phyloP scores from a whole-genome alignment of 495 filamentous ascomycete species.

The Filosporella fistucella region DNA sequence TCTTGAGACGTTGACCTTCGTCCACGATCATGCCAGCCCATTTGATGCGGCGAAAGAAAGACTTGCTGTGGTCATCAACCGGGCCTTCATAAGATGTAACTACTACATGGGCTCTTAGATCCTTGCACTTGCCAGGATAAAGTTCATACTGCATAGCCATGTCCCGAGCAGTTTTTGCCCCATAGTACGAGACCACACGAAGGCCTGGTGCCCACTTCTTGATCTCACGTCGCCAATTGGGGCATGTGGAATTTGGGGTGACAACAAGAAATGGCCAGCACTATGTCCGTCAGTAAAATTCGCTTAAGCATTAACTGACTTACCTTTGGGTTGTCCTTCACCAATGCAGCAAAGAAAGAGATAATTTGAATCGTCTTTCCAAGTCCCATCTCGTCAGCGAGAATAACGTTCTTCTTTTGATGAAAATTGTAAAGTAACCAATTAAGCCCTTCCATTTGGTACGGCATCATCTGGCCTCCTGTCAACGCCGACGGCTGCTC shows the following conservation, averaged over 20 bases:
- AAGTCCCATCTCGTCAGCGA: slow-evolving; percentile 98
- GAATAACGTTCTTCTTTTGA: slow-evolving; percentile 76
- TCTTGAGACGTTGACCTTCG: slow-evolving; percentile 95
- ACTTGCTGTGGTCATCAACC: slow-evolving; percentile 57
- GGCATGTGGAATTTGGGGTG: slow-evolving; percentile 88
- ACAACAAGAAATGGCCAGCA: slow-evolving; percentile 94
- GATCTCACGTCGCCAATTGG: slow-evolving; percentile 96
- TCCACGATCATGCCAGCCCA: slow-evolving; percentile 93
- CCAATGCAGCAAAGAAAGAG: slow-evolving; percentile 70
- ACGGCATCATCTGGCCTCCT: slow-evolving; percentile 83
- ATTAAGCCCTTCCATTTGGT: slow-evolving; percentile 91
- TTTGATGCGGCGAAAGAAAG: slow-evolving; percentile 58
- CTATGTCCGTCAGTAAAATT: slow-evolving; percentile 17
- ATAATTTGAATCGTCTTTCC: slow-evolving; percentile 98
- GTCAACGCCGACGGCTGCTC: slow-evolving; percentile 69
- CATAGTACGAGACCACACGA: slow-evolving; percentile 88
- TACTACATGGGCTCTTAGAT: slow-evolving; percentile 81
- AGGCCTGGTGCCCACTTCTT: slow-evolving; percentile 87
- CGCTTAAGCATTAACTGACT: background rate
- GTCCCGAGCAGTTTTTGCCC: slow-evolving; percentile 62
- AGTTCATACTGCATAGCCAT: slow-evolving; percentile 77
- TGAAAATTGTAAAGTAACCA: slow-evolving; percentile 96
- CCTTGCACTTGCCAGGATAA: slow-evolving; percentile 50
- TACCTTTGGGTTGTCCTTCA: slow-evolving; percentile 57
- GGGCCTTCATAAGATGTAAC: slow-evolving; percentile 93